Evolutionary conservation across 1,284 basidiomycete genomes (phyloP).

Genomic region (Cronartium quercuum): DNA sequence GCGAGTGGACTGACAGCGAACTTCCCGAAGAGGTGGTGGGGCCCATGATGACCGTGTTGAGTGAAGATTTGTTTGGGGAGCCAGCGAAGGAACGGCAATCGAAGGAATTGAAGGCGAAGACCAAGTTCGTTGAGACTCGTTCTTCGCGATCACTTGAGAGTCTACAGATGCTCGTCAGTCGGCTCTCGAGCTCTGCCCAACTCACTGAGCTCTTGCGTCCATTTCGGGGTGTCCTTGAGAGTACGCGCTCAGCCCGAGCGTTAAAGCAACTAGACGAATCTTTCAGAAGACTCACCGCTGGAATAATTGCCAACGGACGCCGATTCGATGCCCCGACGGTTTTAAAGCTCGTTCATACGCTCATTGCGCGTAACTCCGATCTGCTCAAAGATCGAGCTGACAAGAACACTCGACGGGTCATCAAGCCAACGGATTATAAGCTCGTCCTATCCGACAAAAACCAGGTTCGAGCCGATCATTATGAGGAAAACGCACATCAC

Average conservation of each 20-base stretch:
- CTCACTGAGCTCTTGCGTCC: constrained; percentile 74
- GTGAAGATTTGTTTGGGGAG: constrained; percentile 90
- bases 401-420: constrained; percentile 50
- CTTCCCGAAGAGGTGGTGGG: constrained; percentile 63
- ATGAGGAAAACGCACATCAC: constrained; percentile 72
- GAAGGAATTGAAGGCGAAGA: constrained; percentile 73
- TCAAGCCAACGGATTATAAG: constrained; percentile 34
- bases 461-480: constrained; percentile 61
- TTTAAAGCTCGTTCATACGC: constrained; percentile 75
- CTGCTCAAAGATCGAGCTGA: constrained; percentile 56
- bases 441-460: constrained; percentile 49
- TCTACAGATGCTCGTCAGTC: constrained; percentile 70
- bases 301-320: constrained; percentile 70
- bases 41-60: constrained; percentile 71
- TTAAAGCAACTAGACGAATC: constrained; percentile 84
- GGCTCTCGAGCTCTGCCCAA: constrained; percentile 62
- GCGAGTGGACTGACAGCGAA: constrained; percentile 59
- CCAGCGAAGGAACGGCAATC: constrained; percentile 82
- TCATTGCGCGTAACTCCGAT: constrained; percentile 81
- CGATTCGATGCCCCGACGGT: constrained; percentile 66
- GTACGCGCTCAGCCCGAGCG: constrained; percentile 73
- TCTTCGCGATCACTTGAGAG: constrained; percentile 74
- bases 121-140: constrained; percentile 84
- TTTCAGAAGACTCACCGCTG: constrained; percentile 71
- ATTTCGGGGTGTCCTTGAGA: constrained; percentile 74